A percentile compares a stretch with the other conserved stretches of the same genome.
phyloP scores from a whole-genome alignment of 805 yeast species.

The Suhomyces sp. region DNA sequence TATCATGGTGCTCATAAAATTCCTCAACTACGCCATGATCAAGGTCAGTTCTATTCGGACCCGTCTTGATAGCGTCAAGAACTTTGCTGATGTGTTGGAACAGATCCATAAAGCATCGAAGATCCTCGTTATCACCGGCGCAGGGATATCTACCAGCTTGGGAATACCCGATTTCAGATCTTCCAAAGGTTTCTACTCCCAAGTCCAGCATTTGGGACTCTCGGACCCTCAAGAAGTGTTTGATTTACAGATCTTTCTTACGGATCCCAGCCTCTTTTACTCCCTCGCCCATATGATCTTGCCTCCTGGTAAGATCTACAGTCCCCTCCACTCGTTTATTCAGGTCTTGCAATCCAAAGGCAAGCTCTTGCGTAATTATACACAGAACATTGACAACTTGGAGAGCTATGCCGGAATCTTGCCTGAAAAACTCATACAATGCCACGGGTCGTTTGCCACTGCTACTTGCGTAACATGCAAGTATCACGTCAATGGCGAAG shows the following conservation, averaged over 20 bases:
- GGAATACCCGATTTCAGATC: slow-evolving; percentile 47
- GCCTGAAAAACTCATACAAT: slow-evolving; percentile 63
- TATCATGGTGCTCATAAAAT: slow-evolving; percentile 46
- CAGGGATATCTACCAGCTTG: slow-evolving; percentile 44
- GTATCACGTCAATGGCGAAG: slow-evolving; percentile 61
- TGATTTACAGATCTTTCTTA: slow-evolving; percentile 34
- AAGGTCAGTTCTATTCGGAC: slow-evolving; percentile 57
- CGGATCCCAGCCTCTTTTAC: slow-evolving; percentile 40
- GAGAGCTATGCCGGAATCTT: slow-evolving; percentile 50
- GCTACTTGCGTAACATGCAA: slow-evolving; percentile 83
- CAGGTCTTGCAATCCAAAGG: slow-evolving; percentile 32
- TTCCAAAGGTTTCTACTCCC: slow-evolving; percentile 62
- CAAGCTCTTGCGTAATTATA: slow-evolving; percentile 41
- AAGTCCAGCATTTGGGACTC: slow-evolving; percentile 44
- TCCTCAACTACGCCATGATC: slow-evolving; percentile 62
- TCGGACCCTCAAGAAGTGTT: slow-evolving; percentile 46
- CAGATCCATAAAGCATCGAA: slow-evolving; percentile 50
- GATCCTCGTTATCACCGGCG: slow-evolving; percentile 43
- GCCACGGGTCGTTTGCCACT: slow-evolving; percentile 86
- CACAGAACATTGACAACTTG: slow-evolving; percentile 45
- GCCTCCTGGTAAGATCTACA: slow-evolving; percentile 36
- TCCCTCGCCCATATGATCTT: slow-evolving; percentile 44
- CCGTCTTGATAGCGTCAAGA: slow-evolving; percentile 50
- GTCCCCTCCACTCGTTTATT: slow-evolving; percentile 77
- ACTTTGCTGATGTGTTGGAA: slow-evolving; percentile 56